Base-by-base conservation (phyloP, 1,284 basidiomycete species). In the Exsudoporus floridanus region DNA sequence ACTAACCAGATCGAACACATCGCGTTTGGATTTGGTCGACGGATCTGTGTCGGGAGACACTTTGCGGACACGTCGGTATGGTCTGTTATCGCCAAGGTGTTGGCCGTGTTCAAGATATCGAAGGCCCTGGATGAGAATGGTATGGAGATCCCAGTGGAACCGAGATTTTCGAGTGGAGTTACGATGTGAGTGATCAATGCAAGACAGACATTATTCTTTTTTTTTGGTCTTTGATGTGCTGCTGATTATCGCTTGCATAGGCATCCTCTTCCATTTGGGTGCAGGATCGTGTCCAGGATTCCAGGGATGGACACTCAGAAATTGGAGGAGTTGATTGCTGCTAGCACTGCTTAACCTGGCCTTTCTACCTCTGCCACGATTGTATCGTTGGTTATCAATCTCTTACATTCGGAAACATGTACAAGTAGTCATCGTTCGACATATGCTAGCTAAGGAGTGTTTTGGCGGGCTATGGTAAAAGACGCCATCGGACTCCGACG, bases 91-190 rank as follows among this genome's bases (percentile, higher is more conserved):
- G 27, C 27, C 8, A 9, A 9, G 27, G 27, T 28, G 8, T 28
- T 28, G 27, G 27, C 27, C 27, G 27, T 28, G 9, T 28, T 28
- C 27, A 28, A 23, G 44, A 49, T 60, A 28, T 19, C 36, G 30
- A 56, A 27, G 7, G 34, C 53, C 1, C 19, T 60, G 12, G 57
- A 58, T 5, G 49, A 53, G 13, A 47, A 56, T 10, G 49, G 57
- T 5, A 14, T 9, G 5, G 50, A 59, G 9, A n/a, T 60, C 1
- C 14, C 50, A 2, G 19, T 61, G 0, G 46, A 60, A 18, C 39
- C 39, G 5, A 53, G 27, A 6, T 52, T 51, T 36, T 30, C 41
- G 4, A 38, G 27, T 23, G 51, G 47, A 1, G 1, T 50, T 0
- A 2, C 6, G 3, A 6, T 46, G 52, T 63, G 31, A 59, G 59